Evolutionary conservation across 257 asterid species (phyloP).

Genomic region (Rhazya stricta): DNA sequence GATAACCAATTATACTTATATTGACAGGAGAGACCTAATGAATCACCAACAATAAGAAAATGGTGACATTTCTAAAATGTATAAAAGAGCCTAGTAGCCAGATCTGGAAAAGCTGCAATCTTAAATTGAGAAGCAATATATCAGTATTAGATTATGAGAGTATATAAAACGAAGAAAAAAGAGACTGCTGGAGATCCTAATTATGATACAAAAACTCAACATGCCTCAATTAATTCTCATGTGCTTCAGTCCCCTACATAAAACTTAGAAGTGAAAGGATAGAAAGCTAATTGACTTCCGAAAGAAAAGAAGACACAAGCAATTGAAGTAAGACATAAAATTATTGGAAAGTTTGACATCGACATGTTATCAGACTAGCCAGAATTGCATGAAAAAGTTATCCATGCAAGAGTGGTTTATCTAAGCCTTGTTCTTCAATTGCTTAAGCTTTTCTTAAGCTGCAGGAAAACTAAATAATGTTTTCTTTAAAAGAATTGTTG

Average conservation of each 20-base stretch:
- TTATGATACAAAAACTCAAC: background rate
- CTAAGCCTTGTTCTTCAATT: too few relatives aligned
- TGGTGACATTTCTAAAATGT: background rate
- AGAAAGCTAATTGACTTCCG: background rate
- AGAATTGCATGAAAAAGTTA: background rate
- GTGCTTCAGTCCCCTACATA: background rate
- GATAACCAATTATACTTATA: background rate
- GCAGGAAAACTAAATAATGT: too few relatives aligned
- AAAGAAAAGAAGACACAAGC: background rate
- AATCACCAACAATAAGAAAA: background rate
- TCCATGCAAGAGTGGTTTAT: background rate
- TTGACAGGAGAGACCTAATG: background rate
- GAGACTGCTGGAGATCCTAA: background rate
- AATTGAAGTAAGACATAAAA: too few relatives aligned
- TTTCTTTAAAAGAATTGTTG: too few relatives aligned
- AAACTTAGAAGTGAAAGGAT: background rate
- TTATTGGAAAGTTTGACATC: too few relatives aligned
- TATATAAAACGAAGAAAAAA: background rate
- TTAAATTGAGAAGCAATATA: background rate
- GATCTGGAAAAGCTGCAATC: background rate
- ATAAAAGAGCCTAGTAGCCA: background rate
- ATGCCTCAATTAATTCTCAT: background rate
- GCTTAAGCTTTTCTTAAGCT: too few relatives aligned
- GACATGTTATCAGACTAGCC: background rate
- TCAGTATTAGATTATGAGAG: background rate